phyloP scores from a whole-genome alignment of 345 rosid genomes.

The Sonneratia alba region DNA sequence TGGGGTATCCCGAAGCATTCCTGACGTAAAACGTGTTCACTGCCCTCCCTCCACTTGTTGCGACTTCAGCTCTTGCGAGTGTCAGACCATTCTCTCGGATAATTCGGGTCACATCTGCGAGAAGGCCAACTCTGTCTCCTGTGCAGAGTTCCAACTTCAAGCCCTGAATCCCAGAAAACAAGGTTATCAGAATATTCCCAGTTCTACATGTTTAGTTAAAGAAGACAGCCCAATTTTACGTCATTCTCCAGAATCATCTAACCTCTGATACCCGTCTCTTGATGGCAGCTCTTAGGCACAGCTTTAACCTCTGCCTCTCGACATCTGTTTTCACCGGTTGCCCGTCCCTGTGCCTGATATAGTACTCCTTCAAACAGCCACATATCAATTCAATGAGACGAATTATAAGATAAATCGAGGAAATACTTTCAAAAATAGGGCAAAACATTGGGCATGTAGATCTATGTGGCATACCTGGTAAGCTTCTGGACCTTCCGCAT shows the following conservation, averaged over 20 bases:
- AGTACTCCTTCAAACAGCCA: conserved; percentile 52
- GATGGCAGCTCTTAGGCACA: conserved; percentile 90
- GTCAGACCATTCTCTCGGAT: conserved; percentile 80
- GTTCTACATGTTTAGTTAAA: not conserved
- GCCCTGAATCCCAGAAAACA: conserved; percentile 41
- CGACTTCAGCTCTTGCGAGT: conserved; percentile 77
- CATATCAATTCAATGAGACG: not conserved
- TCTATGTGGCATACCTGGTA: conserved; percentile 39
- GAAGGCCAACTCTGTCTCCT: conserved; percentile 73
- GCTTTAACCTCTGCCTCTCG: conserved; percentile 66
- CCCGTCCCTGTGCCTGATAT: conserved; percentile 75
- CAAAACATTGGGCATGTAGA: not conserved
- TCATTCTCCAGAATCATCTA: not conserved
- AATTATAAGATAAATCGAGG: too few species aligned
- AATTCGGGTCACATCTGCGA: conserved; percentile 73
- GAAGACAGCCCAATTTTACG: not conserved
- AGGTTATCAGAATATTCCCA: not conserved
- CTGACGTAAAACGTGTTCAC: conserved; percentile 56
- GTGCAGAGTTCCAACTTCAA: conserved; percentile 83
- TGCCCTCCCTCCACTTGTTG: conserved; percentile 73
- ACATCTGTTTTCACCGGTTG: conserved; percentile 73
- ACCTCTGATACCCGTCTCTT: conserved; percentile 91
- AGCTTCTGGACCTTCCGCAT: conserved; percentile 58
- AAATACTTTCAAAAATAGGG: too few species aligned
- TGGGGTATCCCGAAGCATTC: conserved; percentile 61